Evolutionary conservation across 306 rosid genomes (phyloP).

Genomic region (Comarum palustre): DNA sequence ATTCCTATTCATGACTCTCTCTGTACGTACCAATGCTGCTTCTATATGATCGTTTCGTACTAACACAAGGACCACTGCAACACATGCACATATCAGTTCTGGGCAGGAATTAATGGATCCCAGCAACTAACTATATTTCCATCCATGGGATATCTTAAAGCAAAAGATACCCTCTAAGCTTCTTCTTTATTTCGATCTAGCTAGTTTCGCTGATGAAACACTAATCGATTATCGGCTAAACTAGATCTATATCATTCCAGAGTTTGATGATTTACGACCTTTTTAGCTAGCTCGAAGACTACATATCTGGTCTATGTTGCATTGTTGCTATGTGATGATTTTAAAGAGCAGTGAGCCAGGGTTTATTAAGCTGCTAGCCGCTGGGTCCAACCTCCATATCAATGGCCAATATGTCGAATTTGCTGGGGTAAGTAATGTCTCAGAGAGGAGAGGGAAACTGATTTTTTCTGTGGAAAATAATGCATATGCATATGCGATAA

Average conservation of each 20-base stretch:
- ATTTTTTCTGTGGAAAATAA: neutral
- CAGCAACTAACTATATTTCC: neutral
- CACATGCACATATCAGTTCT: neutral
- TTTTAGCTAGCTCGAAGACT: neutral
- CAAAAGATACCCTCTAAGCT: neutral
- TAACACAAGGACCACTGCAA: constrained; percentile 3
- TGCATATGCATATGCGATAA: neutral
- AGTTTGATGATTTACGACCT: neutral
- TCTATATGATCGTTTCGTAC: neutral
- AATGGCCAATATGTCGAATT: neutral
- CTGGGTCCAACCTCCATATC: neutral
- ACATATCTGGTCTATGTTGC: neutral
- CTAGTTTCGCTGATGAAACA: neutral
- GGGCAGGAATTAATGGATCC: neutral
- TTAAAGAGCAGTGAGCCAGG: neutral
- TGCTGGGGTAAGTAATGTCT: neutral
- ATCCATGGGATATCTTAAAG: neutral
- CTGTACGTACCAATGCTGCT: neutral
- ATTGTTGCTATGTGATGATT: neutral
- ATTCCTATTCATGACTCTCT: neutral
- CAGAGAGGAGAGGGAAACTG: neutral
- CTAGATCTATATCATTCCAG: neutral
- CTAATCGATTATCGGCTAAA: neutral
- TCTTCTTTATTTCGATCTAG: neutral
- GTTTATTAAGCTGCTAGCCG: neutral